Percentiles rank a stretch among this genome's conserved stretches.
Conservation (phyloP, 805 yeast species). For the Debaryomyces maramus region DNA sequence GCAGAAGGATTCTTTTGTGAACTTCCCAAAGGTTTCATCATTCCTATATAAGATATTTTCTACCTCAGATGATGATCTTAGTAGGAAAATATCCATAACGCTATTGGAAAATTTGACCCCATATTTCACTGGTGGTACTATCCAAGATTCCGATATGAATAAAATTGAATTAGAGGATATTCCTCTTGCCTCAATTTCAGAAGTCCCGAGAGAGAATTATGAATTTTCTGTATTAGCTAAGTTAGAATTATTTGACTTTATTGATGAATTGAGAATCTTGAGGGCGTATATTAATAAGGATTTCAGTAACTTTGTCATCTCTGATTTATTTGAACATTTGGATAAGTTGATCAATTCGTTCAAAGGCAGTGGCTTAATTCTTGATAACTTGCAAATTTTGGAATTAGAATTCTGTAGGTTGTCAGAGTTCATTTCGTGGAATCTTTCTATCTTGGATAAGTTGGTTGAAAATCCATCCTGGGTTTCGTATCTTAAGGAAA, state of each 20-base stretch:
- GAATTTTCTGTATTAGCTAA: slow-evolving; percentile 20
- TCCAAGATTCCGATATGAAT: slow-evolving; percentile 1
- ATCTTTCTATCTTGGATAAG: slow-evolving; percentile 7
- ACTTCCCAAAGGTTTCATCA: slow-evolving; percentile 10
- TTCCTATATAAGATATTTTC: slow-evolving; percentile 6
- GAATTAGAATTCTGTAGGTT: not conserved
- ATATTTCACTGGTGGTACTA: slow-evolving; percentile 11
- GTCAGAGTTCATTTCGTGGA: slow-evolving; percentile 9
- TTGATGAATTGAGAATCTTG: slow-evolving; percentile 17
- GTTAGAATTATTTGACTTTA: slow-evolving; percentile 13
- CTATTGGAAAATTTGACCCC: slow-evolving; percentile 7
- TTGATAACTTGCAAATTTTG: slow-evolving; percentile 2
- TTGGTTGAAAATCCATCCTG: slow-evolving; percentile 7
- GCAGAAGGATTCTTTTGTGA: slow-evolving; percentile 3
- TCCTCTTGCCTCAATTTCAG: slow-evolving; percentile 6
- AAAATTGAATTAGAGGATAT: not conserved
- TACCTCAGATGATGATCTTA: not conserved
- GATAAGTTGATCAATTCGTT: slow-evolving; percentile 7
- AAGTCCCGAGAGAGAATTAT: slow-evolving; percentile 15
- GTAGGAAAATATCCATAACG: slow-evolving; percentile 1
- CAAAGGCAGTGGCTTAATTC: slow-evolving; percentile 5
- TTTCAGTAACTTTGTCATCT: slow-evolving; percentile 10
- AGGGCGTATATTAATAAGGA: slow-evolving; percentile 8
- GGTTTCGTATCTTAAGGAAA: slow-evolving; percentile 2
- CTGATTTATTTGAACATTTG: slow-evolving; percentile 15